Conservation (phyloP, 176 grass and related monocot genomes). For the Chloris gayana region DNA sequence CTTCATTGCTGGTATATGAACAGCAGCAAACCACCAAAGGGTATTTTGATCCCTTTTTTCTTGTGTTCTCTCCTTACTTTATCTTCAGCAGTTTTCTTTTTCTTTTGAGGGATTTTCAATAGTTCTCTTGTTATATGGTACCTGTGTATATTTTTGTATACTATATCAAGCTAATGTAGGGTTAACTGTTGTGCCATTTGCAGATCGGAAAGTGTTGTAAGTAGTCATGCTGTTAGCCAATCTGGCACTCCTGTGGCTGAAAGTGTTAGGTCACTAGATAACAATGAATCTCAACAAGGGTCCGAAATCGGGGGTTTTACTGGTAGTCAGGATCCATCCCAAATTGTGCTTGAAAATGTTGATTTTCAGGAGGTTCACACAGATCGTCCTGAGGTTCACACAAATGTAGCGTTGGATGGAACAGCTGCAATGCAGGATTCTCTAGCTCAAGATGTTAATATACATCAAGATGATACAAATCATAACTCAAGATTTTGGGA, state of each 20-base stretch:
- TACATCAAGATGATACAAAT: slow-evolving; percentile 45
- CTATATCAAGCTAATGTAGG: slow-evolving; percentile 15
- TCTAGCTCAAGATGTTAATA: slow-evolving; percentile 40
- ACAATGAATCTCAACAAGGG: slow-evolving; percentile 50
- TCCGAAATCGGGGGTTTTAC: background rate
- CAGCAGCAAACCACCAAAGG: background rate
- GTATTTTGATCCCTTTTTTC: slow-evolving; percentile 22
- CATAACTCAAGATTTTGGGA: slow-evolving; percentile 48
- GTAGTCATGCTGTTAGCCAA: slow-evolving; percentile 55
- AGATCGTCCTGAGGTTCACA: slow-evolving; percentile 26
- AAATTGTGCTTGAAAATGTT: slow-evolving; percentile 33
- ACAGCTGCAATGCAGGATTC: slow-evolving; percentile 46
- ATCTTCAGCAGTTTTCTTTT: too few species aligned
- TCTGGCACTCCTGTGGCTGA: slow-evolving; percentile 48
- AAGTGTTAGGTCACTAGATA: slow-evolving; percentile 44
- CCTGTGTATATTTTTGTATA: background rate
- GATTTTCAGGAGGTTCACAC: slow-evolving; percentile 39
- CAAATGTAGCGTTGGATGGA: slow-evolving; percentile 24
- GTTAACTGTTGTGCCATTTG: slow-evolving; percentile 43
- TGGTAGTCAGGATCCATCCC: slow-evolving; percentile 41
- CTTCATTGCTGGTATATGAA: background rate
- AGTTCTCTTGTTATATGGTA: slow-evolving; percentile 19
- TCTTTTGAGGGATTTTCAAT: too few species aligned
- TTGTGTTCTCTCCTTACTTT: background rate
- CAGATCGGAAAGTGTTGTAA: slow-evolving; percentile 69